Percentiles rank a stretch among this genome's conserved stretches.
phyloP scores from a whole-genome alignment of 1,139 yeast genomes.

The Hemisphaericaspora lyxosophila region DNA sequence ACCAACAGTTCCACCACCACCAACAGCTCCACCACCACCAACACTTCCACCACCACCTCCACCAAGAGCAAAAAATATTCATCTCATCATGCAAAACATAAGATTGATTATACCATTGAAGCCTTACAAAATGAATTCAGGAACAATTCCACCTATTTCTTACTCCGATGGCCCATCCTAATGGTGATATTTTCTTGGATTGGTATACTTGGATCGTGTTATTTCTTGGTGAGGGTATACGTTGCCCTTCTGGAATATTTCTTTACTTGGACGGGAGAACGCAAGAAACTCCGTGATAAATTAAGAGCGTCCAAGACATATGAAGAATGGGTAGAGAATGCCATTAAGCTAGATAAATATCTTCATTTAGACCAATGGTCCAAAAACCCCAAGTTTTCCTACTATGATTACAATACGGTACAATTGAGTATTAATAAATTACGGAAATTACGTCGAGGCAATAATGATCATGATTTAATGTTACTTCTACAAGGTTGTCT shows the following conservation, averaged over 20 bases:
- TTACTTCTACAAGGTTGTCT: conserved; percentile 64
- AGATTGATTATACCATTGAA: conserved; percentile 12
- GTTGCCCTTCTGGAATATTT: conserved; percentile 65
- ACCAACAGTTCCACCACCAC: conserved; percentile 2
- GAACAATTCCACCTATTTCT: conserved; percentile 47
- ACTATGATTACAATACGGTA: conserved; percentile 67
- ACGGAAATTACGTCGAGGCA: conserved; percentile 29
- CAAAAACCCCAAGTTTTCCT: conserved; percentile 58
- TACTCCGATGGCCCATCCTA: conserved; percentile 68
- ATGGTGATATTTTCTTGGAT: conserved; percentile 56
- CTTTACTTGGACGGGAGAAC: conserved; percentile 60
- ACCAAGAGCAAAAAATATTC: not conserved
- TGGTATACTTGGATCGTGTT: conserved; percentile 45
- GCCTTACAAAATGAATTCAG: conserved; percentile 44
- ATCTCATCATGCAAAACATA: conserved; percentile 2
- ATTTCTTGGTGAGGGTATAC: conserved; percentile 55
- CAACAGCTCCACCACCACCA: too few species aligned
- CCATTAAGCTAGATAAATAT: conserved; percentile 55
- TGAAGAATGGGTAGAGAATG: conserved; percentile 63
- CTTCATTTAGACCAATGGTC: conserved; percentile 67
- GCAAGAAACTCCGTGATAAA: conserved; percentile 48
- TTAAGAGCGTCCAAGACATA: conserved; percentile 52
- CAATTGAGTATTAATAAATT: conserved; percentile 50
- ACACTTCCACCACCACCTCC: conserved; percentile 2
- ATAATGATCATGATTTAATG: conserved; percentile 48